These are phyloP conservation scores for Boletus mariae DNA, from an alignment of 1,284 basidiomycete genomes.

Conservation along the genomic window DNA sequence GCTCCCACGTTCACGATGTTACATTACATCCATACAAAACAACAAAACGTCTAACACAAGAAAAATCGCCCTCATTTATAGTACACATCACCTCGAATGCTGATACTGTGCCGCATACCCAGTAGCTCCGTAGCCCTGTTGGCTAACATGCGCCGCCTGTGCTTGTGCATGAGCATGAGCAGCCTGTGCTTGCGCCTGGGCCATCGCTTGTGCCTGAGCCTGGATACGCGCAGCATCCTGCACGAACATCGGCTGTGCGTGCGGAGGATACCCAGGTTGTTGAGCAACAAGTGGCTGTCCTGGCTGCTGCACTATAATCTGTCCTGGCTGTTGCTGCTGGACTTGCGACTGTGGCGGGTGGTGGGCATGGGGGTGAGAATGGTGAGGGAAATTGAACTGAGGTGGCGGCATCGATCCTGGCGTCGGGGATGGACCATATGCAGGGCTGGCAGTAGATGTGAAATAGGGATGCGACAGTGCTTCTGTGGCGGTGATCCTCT, in stretches of 20 bases:
- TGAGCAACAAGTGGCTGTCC: conserved; percentile 30
- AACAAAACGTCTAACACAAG: conserved; percentile 8
- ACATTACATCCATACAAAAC: conserved; percentile 4
- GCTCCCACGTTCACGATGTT: conserved; percentile 26
- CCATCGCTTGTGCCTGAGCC: conserved; percentile 39
- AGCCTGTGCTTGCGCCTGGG: conserved; percentile 40
- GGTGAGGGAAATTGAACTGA: conserved; percentile 65
- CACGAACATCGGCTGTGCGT: conserved; percentile 34
- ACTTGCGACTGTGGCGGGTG: conserved; percentile 43
- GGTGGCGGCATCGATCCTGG: conserved; percentile 64
- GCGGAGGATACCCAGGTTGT: conserved; percentile 41
- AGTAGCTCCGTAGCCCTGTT: conserved; percentile 27
- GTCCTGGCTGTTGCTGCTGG: conserved; percentile 43
- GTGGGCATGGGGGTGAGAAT: conserved; percentile 43
- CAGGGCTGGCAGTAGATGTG: conserved; percentile 50
- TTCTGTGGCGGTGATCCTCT: conserved; percentile 89
- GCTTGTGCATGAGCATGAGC: conserved; percentile 38
- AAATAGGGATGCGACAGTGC: conserved; percentile 95
- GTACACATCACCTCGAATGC: conserved; percentile 25
- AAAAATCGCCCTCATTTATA: neutral
- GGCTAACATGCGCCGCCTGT: conserved; percentile 26
- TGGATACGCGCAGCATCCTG: conserved; percentile 38
- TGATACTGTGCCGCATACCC: conserved; percentile 34
- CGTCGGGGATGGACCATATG: conserved; percentile 45
- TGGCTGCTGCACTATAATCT: conserved; percentile 38